Evolutionary conservation across 805 yeast genomes (phyloP), one percentile per base, ranked within the genome.

Genomic region (Metschnikowia cerradonensis): DNA sequence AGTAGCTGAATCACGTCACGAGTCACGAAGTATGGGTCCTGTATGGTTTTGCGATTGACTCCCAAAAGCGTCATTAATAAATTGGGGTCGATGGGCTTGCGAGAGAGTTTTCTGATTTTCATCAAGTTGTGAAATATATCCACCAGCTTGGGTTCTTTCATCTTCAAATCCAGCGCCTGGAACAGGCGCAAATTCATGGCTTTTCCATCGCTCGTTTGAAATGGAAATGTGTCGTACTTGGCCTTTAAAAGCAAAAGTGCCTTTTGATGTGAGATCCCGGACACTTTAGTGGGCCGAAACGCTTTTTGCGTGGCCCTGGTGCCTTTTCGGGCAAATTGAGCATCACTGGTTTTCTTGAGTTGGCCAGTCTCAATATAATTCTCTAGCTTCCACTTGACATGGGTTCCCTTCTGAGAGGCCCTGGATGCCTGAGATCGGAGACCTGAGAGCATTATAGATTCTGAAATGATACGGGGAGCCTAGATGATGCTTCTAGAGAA

Each of bases 1-100:
- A 88, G 65, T 51, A 85, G 77, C 48, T 78, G 77, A 14, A 67
- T 57, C 0, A 80, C 82, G 52, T 84, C 85, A 36, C 72, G 63
- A 17, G 80, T 79, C 13, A 86, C 81, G 26, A 78, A 58, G 45
- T 71, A 70, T 0, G 90, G 79, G 61, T 87, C 89, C 45, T 75
- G 66, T 33, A 87, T 54, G 60, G 82, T 86, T 30, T 71, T 72
- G 4, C 78, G 81, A 31, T 79, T 78, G 0, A 82, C 76, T 2
- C 91, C 92, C 23, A 86, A 61, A 5, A 85, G 67, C 2, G 77
- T 72, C 60, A 78, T 78, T 38, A 81, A 56, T 50, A 86, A 64
- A 45, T 80, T 65, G 47, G 70, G 67, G 55, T 83, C 79, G n/a
- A 66, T 63, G 36, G 54, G 59, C 15, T 60, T 61, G 6, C 44